Evolutionary conservation across 352 stramenopile genomes (phyloP), one percentile per base, ranked within the genome.

Genomic region (Phytophthora quininea): DNA sequence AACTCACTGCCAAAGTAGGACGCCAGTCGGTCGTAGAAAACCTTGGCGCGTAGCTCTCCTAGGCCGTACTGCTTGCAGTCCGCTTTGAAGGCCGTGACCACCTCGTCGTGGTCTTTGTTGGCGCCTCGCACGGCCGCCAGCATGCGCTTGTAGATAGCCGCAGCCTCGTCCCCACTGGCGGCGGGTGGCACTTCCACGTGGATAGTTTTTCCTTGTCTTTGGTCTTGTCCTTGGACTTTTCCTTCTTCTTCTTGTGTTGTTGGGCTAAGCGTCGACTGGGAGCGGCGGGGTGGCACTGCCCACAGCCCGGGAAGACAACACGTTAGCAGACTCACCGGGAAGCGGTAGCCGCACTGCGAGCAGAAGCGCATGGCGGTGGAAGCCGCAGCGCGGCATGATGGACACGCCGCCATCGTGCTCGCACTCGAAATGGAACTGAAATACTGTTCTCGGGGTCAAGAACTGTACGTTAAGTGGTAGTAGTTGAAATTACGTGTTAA

Each of bases 31-130:
- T 89, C 71, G 52, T 82, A 78, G 58, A 95, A 95, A 3, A 84
- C 72, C 15, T 74, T 67, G 10, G 87, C 84, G 11, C 82, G 85
- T 31, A 93, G 52, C 15, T 84, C 71, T 12, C 80, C 85, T 54
- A 89, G 80, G 12, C 87, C 87, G 56, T 84, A 95, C 31, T 71
- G 71, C 68, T 92, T 93, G 69, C 87, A 95, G 72, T 93, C 87
- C 12, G 71, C 58, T 72, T 93, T 93, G 69, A 95, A 95, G 19
- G 80, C 84, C 2, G 71, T 58, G 3, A 91, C 77, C 4, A 89
- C 80, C 48, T 93, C 84, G 58, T 93, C 74, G 54, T 91, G 87
- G 66, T 88, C 77, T 31, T 69, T 76, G 65, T 95, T 91, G 27
- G 85, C 84, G 32, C 84, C 85, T 43, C 84, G 82, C 51, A 95